Conservation (phyloP, 768 basidiomycete species). For the Hydnomerulius pinastri region DNA sequence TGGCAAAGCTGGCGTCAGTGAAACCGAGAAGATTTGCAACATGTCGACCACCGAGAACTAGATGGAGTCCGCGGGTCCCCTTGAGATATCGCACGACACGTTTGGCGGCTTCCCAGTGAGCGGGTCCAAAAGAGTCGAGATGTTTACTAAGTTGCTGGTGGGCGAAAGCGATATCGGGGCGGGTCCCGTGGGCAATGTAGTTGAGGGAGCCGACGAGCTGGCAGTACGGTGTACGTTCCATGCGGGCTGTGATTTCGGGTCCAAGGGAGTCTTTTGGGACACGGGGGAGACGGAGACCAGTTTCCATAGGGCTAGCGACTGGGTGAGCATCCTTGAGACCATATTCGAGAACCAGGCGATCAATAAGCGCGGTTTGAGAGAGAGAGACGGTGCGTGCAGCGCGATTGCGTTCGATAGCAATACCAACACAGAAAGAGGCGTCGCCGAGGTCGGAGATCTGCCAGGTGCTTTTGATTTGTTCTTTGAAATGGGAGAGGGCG, state of each 20-base stretch:
- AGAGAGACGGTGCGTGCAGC: slow-evolving; percentile 1
- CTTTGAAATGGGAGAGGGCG: no score
- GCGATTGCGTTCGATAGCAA: no score
- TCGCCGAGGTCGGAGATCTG: no score
- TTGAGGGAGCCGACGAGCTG: slow-evolving; percentile 26
- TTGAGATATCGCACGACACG: slow-evolving; percentile 15
- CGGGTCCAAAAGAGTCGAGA: slow-evolving; percentile 5
- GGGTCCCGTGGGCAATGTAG: slow-evolving; percentile 17
- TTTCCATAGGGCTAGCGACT: slow-evolving; percentile 17
- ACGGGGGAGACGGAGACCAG: slow-evolving; percentile 13
- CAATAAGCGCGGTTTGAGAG: background rate
- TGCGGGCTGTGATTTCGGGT: no score
- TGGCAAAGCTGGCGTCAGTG: slow-evolving; percentile 31
- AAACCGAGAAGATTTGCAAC: slow-evolving; percentile 14
- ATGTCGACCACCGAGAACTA: slow-evolving; percentile 7
- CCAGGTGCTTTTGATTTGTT: no score
- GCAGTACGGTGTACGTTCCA: slow-evolving; percentile 17
- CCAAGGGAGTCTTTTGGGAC: no score
- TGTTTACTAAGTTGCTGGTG: slow-evolving; percentile 8
- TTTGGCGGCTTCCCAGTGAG: slow-evolving; percentile 18
- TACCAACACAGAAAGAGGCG: no score
- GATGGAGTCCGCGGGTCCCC: background rate
- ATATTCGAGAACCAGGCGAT: slow-evolving; percentile 11
- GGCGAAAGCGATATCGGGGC: slow-evolving; percentile 10
- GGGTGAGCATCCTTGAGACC: slow-evolving; percentile 16